These are phyloP conservation scores for Russula griseocarnosa DNA, from an alignment of 768 basidiomycete species.

Conservation along the genomic window DNA sequence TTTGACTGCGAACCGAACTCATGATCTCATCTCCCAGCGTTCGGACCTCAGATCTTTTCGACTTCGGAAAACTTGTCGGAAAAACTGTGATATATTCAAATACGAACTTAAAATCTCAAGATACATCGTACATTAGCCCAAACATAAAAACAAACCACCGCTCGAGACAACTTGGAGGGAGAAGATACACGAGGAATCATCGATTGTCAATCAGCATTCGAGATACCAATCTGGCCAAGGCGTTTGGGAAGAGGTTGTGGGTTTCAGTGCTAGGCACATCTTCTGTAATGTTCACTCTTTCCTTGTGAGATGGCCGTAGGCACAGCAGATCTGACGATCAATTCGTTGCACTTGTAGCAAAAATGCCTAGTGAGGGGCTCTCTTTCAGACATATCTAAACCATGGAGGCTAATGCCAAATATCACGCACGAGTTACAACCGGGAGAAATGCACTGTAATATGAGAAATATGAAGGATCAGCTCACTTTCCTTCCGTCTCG, in stretches of 20 bases:
- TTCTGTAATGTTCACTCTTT: constrained; percentile 12
- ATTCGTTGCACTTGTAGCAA: constrained; percentile 47
- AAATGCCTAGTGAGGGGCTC: constrained; percentile 39
- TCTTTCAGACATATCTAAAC: background rate
- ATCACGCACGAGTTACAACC: constrained; percentile 47
- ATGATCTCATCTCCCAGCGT: background rate
- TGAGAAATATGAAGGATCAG: background rate
- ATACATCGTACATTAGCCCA: background rate
- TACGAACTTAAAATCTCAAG: background rate
- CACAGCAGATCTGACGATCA: constrained; percentile 16
- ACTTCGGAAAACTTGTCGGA: too few species aligned
- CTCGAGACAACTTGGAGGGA: background rate
- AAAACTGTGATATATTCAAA: background rate
- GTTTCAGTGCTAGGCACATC: background rate
- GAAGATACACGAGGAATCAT: background rate
- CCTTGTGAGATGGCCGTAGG: background rate
- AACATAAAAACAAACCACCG: too few species aligned
- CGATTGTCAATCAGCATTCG: background rate
- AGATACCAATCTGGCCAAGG: background rate
- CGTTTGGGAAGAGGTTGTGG: too few species aligned
- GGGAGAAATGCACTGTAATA: constrained; percentile 48
- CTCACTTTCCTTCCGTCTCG: background rate
- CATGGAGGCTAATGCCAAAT: background rate
- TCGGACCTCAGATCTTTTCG: background rate
- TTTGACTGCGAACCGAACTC: too few species aligned